Evolutionary conservation across 495 filamentous ascomycete genomes (phyloP).

Genomic region (Aspergillus nidulans): DNA sequence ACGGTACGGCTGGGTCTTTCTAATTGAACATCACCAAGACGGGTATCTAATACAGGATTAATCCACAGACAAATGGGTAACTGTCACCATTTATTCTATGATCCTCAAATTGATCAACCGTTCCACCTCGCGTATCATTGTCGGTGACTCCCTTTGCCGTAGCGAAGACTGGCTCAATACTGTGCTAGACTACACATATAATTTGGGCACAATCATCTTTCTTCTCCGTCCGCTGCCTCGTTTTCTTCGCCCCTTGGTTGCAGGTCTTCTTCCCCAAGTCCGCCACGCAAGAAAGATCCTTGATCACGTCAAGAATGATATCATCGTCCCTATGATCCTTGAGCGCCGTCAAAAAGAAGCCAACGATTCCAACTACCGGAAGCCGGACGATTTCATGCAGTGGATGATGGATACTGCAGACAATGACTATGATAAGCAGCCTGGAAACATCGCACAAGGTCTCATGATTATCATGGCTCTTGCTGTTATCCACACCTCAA

Average conservation of each 20-base stretch:
- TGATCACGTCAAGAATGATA: constrained; percentile 20
- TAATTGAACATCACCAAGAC: neutral
- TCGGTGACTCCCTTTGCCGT: constrained; percentile 48
- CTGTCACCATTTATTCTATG: constrained; percentile 21
- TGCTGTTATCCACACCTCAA: constrained; percentile 31
- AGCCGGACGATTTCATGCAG: constrained; percentile 37
- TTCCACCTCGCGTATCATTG: constrained; percentile 53
- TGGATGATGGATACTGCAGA: constrained; percentile 36
- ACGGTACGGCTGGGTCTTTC: constrained; percentile 16
- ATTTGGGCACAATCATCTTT: constrained; percentile 34
- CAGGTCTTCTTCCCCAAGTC: constrained; percentile 28
- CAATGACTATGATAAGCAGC: constrained; percentile 19
- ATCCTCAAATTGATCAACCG: constrained; percentile 46
- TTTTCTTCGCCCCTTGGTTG: constrained; percentile 31
- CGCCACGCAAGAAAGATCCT: constrained; percentile 22
- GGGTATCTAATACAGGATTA: neutral
- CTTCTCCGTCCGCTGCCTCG: constrained; percentile 32
- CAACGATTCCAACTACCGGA: constrained; percentile 18
- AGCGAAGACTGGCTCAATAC: constrained; percentile 52
- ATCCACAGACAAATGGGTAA: constrained; percentile 20
- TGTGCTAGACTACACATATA: constrained; percentile 50
- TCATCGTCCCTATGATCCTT: constrained; percentile 30
- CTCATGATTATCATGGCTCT: constrained; percentile 27
- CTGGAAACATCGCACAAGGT: constrained; percentile 25
- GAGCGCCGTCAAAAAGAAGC: constrained; percentile 20